phyloP scores from a whole-genome alignment of 495 filamentous ascomycete genomes.

The Cercophora sp. region DNA sequence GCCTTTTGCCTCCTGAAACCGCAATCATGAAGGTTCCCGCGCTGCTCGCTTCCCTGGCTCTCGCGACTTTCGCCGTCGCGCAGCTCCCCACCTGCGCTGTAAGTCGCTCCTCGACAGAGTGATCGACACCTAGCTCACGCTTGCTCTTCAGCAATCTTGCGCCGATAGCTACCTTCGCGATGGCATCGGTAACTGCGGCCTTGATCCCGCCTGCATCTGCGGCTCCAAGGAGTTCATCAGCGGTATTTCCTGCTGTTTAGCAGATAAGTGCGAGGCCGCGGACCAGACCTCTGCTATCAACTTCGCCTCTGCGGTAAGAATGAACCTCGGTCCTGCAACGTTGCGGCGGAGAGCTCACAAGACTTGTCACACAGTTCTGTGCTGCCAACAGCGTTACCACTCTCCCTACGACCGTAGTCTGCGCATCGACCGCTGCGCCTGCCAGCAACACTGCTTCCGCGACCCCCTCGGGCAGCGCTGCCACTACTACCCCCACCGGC shows the following conservation, averaged over 20 bases:
- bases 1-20: background rate
- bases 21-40: conserved; percentile 39
- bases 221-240: conserved; percentile 52
- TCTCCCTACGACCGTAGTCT: conserved; percentile 33
- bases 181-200: conserved; percentile 50
- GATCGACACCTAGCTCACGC: background rate
- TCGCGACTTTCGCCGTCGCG: conserved; percentile 33
- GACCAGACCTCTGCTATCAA: conserved; percentile 48
- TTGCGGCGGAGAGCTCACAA: too few species aligned
- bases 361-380: conserved; percentile 38
- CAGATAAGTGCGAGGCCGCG: conserved; percentile 43
- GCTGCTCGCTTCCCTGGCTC: conserved; percentile 27
- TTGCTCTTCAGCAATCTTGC: conserved; percentile 47
- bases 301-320: conserved; percentile 30
- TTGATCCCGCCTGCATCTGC: conserved; percentile 69
- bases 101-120: conserved; percentile 25
- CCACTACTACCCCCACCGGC: conserved; percentile 17
- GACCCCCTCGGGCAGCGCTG: conserved; percentile 18
- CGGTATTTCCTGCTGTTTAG: conserved; percentile 65
- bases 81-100: conserved; percentile 50
- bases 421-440: conserved; percentile 26
- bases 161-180: conserved; percentile 43
- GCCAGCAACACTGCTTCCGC: conserved; percentile 19
- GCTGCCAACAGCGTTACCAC: conserved; percentile 25
- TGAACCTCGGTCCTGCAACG: too few species aligned